Evolutionary conservation across 345 rosid species (phyloP).

Genomic region (Salix purpurea): DNA sequence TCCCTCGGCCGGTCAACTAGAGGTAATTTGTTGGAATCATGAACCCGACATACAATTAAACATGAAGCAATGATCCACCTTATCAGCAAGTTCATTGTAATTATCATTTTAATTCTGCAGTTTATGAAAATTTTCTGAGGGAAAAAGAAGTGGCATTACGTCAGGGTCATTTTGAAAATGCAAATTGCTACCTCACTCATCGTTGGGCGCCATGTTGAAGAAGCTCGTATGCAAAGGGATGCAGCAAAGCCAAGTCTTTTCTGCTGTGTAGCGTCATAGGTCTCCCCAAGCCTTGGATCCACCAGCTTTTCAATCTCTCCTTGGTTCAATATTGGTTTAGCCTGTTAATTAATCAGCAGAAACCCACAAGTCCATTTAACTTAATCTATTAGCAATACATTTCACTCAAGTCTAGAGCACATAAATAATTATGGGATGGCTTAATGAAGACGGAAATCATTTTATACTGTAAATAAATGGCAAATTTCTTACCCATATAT

Average conservation of each 20-base stretch:
- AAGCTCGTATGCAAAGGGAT: slow-evolving; percentile 78
- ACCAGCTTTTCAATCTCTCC: slow-evolving; percentile 60
- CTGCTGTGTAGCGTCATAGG: slow-evolving; percentile 52
- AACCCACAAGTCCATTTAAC: background rate
- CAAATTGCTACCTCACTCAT: slow-evolving; percentile 63
- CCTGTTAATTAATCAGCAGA: slow-evolving; percentile 38
- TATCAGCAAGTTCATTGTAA: slow-evolving; percentile 1
- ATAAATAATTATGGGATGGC: slow-evolving; percentile 5
- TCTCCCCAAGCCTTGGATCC: slow-evolving; percentile 76
- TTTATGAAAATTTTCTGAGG: too few relatives aligned
- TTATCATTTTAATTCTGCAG: background rate
- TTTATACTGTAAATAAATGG: background rate
- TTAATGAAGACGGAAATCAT: slow-evolving; percentile 2
- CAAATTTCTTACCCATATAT: slow-evolving; percentile 62
- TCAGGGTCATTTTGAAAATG: background rate
- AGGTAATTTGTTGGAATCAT: slow-evolving; percentile 11
- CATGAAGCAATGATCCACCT: slow-evolving; percentile 24
- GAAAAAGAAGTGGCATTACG: background rate
- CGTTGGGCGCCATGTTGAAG: slow-evolving; percentile 77
- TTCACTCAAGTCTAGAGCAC: background rate
- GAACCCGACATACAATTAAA: slow-evolving; percentile 11
- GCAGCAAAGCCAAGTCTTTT: slow-evolving; percentile 71
- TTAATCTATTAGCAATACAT: background rate
- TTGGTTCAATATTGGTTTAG: slow-evolving; percentile 59
- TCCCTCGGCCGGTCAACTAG: slow-evolving; percentile 5